phyloP scores from a whole-genome alignment of 768 basidiomycete species.

The Paxillus ammoniavirescens region DNA sequence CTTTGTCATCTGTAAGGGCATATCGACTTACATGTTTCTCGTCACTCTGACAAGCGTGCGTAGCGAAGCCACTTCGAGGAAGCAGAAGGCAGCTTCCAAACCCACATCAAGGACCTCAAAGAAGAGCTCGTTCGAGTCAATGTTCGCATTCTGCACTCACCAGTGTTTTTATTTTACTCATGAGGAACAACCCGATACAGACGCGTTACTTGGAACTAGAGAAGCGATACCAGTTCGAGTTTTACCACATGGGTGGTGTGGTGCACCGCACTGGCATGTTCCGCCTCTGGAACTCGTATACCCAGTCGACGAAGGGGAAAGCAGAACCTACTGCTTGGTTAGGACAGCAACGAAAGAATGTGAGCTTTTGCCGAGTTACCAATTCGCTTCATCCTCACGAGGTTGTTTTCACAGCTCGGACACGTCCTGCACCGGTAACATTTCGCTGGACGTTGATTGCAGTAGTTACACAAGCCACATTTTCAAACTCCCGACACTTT shows the following conservation, averaged over 20 bases:
- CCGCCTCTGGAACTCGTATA: slow-evolving; percentile 59
- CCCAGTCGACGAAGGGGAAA: slow-evolving; percentile 41
- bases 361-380: slow-evolving; percentile 9
- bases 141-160: slow-evolving; percentile 29
- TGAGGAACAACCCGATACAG: slow-evolving; percentile 27
- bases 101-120: slow-evolving; percentile 63
- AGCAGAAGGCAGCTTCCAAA: slow-evolving; percentile 61
- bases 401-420: slow-evolving; percentile 22
- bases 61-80: slow-evolving; percentile 64
- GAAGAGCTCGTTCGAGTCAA: slow-evolving; percentile 62
- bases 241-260: slow-evolving; percentile 76
- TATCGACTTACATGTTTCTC: background rate
- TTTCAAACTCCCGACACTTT: background rate
- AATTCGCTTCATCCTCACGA: background rate
- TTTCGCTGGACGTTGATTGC: background rate
- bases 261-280: slow-evolving; percentile 72
- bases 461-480: background rate
- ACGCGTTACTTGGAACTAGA: slow-evolving; percentile 52
- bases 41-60: slow-evolving; percentile 4
- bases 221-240: slow-evolving; percentile 68
- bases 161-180: slow-evolving; percentile 2
- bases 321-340: slow-evolving; percentile 68
- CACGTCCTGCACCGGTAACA: slow-evolving; percentile 25
- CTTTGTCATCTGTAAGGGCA: slow-evolving; percentile 43
- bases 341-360: slow-evolving; percentile 58